A percentile compares a stretch with the other conserved stretches of the same genome.
Evolutionary conservation across 495 filamentous ascomycete genomes (phyloP).

Genomic region (Tirmania nivea): DNA sequence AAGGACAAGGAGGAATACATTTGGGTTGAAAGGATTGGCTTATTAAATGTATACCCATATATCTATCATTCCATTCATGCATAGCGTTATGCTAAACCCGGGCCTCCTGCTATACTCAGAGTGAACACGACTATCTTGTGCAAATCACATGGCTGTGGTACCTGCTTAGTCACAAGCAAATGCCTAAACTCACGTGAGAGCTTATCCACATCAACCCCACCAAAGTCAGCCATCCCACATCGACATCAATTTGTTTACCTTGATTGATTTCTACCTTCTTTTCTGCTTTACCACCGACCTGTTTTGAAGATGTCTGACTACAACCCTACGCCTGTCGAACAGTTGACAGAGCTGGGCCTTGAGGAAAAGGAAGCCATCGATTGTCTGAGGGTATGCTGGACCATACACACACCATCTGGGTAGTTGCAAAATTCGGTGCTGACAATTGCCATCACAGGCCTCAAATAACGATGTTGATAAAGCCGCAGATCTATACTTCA

Average conservation of each 20-base stretch:
- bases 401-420: neutral
- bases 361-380: slow-evolving; percentile 11
- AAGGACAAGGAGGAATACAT: neutral
- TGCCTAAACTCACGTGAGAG: neutral
- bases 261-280: neutral
- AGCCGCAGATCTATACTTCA: slow-evolving; percentile 16
- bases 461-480: slow-evolving; percentile 14
- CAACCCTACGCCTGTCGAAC: neutral
- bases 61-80: too few species aligned
- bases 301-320: neutral
- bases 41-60: too few species aligned
- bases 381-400: slow-evolving; percentile 15
- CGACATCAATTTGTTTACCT: neutral
- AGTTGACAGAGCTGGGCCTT: slow-evolving; percentile 7
- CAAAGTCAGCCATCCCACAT: neutral
- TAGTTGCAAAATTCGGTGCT: neutral
- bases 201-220: slow-evolving; percentile 1
- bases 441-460: slow-evolving; percentile 6
- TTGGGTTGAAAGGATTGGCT: neutral
- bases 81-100: too few species aligned
- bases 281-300: neutral
- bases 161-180: too few species aligned
- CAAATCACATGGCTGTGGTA: too few species aligned
- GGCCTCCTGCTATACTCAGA: too few species aligned
- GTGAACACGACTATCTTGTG: too few species aligned